Evolutionary conservation across 225 moss, liverwort and hornwort species (phyloP), one percentile per base, ranked within the genome.

Genomic region (Neckera pumila): DNA sequence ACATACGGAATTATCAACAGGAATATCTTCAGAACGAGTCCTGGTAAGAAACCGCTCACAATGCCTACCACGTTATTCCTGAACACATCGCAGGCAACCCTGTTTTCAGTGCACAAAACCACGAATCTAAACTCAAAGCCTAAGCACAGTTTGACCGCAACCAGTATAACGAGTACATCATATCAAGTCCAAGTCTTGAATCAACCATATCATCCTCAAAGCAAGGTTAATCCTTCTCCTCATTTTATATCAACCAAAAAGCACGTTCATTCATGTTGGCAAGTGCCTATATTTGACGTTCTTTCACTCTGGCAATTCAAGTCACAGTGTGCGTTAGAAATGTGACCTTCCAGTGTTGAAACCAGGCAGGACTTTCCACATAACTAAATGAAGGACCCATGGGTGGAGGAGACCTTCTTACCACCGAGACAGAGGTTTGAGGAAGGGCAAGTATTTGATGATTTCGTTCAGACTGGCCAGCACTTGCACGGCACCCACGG

Each of bases 401-500:
- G 18, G 28, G 42, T 79, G 79, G 59, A 42, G 12, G 40, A 59
- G 42, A 30, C 21, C 43, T 63, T 91, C 94, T 88, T 85, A 98
- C 98, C 86, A 78, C 28, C 84, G 84, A 49, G 71, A 10, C 69
- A 98, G 71, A 5, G 89, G 89, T 75, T 86, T 86, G 38, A 98
- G 90, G 74, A 95, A 95, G 27, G 94, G 92, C 76, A 94, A 8
- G 30, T 87, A 92, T 64, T 92, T 92, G 54, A 84, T 79, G 60
- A 98, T 62, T 20, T 86, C 85, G 21, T 95, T 78, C 89, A 99
- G 79, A 90, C 95, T 99, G 54, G 96, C 96, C 31, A 99, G 85
- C 42, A 93, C 95, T 91, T 99, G 99, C 80, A 99, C 96, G 65
- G 96, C 91, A 38, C 93, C 87, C 30, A 99, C 94, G 16, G 96